phyloP scores from a whole-genome alignment of 257 asterid genomes.

The Nicotiana attenuata region DNA sequence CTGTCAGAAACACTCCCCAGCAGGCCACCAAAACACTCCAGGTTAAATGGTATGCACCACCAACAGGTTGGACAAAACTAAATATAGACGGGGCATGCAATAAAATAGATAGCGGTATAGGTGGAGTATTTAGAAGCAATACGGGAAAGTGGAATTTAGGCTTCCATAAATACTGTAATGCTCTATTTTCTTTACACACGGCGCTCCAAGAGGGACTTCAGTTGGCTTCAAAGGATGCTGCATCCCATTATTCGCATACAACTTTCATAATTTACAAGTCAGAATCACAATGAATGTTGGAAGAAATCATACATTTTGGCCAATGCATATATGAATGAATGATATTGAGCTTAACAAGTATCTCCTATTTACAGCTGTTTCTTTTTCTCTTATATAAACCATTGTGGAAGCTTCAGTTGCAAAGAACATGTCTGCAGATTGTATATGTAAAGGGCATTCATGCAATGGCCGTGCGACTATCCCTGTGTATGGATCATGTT shows the following conservation, averaged over 20 bases:
- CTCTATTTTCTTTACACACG: no score
- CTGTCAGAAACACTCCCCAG: no score
- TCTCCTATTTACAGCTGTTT: not conserved
- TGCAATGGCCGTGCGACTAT: not conserved
- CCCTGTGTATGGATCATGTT: not conserved
- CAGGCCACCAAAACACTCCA: no score
- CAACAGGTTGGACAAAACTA: no score
- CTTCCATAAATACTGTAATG: no score
- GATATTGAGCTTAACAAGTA: not conserved
- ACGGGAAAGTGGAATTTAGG: no score
- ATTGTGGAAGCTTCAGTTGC: not conserved
- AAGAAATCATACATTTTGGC: not conserved
- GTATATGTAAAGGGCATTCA: not conserved
- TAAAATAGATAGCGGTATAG: no score
- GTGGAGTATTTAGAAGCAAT: no score
- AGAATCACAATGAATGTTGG: not conserved
- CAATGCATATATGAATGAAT: not conserved
- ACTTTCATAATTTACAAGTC: not conserved
- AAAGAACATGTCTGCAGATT: not conserved
- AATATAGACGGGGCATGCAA: no score
- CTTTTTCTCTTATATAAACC: not conserved
- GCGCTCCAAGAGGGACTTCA: no score
- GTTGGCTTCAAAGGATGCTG: no score
- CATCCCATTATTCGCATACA: not conserved
- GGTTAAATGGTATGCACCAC: no score